These are phyloP conservation scores for Quillaja saponaria DNA, from an alignment of 306 rosid species.

Conservation along the genomic window DNA sequence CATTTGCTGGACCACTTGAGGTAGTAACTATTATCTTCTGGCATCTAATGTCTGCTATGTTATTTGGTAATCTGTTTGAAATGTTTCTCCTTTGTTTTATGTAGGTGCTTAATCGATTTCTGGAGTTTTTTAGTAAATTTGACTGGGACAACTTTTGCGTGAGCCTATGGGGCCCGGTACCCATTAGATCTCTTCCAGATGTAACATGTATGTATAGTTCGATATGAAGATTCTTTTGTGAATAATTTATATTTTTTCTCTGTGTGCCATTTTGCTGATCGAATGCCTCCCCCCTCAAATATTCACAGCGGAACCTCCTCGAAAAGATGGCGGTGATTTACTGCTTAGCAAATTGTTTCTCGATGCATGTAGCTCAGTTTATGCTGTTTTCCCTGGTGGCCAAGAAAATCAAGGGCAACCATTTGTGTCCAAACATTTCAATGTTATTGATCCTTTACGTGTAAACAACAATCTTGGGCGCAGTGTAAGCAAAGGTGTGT, in stretches of 20 bases:
- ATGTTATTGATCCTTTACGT: conserved; percentile 97
- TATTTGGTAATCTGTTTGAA: conserved; percentile 28
- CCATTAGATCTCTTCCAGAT: conserved; percentile 88
- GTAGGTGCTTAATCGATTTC: conserved; percentile 91
- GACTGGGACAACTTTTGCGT: conserved; percentile 99
- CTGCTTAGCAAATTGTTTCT: conserved; percentile 81
- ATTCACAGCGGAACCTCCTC: conserved; percentile 88
- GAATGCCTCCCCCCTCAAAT: conserved; percentile 21
- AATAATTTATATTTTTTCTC: conserved; percentile 19
- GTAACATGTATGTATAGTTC: conserved; percentile 66
- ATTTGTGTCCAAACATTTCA: conserved; percentile 88
- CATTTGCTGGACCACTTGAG: conserved; percentile 99
- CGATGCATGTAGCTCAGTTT: conserved; percentile 71
- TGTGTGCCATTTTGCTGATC: conserved; percentile 6
- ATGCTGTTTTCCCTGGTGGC: conserved; percentile 84
- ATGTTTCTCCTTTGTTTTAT: conserved; percentile 20
- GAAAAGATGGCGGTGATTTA: conserved; percentile 89
- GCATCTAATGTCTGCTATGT: conserved; percentile 21
- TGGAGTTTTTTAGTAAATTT: conserved; percentile 96
- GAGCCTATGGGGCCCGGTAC: conserved; percentile 97
- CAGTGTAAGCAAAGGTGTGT: conserved; percentile 95
- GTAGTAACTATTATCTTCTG: conserved; percentile 40
- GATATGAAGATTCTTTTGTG: conserved; percentile 14
- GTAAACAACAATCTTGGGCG: conserved; percentile 98
- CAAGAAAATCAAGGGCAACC: conserved; percentile 86